Base-by-base conservation (phyloP, 768 basidiomycete species). In the Russula olivacea region DNA sequence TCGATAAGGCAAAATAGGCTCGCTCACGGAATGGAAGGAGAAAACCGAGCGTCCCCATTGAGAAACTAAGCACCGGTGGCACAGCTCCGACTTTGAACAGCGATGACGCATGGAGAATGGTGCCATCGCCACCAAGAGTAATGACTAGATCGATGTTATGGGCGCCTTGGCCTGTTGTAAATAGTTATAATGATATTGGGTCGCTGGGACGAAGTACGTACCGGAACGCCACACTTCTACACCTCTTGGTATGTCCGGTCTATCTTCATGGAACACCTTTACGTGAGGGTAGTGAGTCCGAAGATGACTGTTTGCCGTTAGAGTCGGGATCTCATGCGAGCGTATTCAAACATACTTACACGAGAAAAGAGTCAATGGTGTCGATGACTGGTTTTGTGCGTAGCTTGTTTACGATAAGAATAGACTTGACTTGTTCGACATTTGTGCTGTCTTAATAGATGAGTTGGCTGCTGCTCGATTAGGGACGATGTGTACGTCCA, bases 71-170 rank as follows among this genome's bases (percentile, higher is more conserved):
- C 0, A 88, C 93, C 0, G 95, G 95, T 5, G 95, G 95, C 9
- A 97, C 93, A 23, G 90, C 89, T n/a, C 89, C 92, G 4, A 84
- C 78, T 68, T 86, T 89, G 74, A 98, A 98, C 10, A 98, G 76
- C 8, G 92, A 92, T 1, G 94, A 94, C 0, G 93, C 91, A 71
- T 95, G 93, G 1, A 98, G 80, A 54, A 97, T 94, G 6, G 95
- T 97, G 10, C 95, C 95, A 71, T 98, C 95, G 38, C 95, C 95
- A 50, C 95, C 95, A 1, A 98, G 76, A 0, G 95, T 96, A 30
- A 97, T 84, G 21, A 97, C 87, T 10, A 98, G 78, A 72, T 93
- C 90, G 61, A 96, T 89, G 59, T 80, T 81, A 66, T 85, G 78
- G 4, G 86, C 77, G 49, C 77, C 79, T 51, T 80, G 80, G 78